Evolutionary conservation across 306 rosid species (phyloP), one percentile per base, ranked within the genome.

Genomic region (Cucurbita maxima): DNA sequence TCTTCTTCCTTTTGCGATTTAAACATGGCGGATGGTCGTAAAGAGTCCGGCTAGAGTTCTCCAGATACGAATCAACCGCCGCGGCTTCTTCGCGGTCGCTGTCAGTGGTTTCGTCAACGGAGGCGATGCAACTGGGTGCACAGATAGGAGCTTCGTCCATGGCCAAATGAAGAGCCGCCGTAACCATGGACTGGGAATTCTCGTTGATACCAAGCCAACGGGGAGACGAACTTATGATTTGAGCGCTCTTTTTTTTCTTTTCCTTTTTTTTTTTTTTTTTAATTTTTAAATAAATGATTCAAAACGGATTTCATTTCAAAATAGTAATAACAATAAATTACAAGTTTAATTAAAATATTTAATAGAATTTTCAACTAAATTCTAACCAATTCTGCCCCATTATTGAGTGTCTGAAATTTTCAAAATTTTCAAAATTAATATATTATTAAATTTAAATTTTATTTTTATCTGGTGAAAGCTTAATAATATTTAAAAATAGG

Each of bases 41-140:
- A 51, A 80, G 79, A 72, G 60, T 37, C 19, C 82, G 76, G 69
- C 8, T 61, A 5, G 81, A 73, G 36, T 36, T n/a, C 37, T 57
- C 38, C 57, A 72, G 11, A n/a, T 16, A 9, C 3, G 44, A 62
- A 60, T 43, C 67, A 11, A 22, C 72, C 78, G 76, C 4, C 66
- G 53, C 9, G 58, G 58, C 37, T 20, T 43, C 43, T 30, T 50
- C 78, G 5, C 44, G 56, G 45, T 66, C 75, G 18, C 50, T 57
- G 62, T 19, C 62, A 63, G 62, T 25, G 71, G 45, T 13, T 75
- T 60, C 75, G 15, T 74, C 75, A 11, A 8, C 64, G 1, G 38
- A 10, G 73, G 56, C 14, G 77, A 69, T 72, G 36, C 44, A 18
- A 75, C n/a, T 58, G 72, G 74, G 22, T 56, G 72, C 59, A 18